phyloP scores from a whole-genome alignment of 2,329 filamentous ascomycete genomes.

The Ophiostoma quercus region DNA sequence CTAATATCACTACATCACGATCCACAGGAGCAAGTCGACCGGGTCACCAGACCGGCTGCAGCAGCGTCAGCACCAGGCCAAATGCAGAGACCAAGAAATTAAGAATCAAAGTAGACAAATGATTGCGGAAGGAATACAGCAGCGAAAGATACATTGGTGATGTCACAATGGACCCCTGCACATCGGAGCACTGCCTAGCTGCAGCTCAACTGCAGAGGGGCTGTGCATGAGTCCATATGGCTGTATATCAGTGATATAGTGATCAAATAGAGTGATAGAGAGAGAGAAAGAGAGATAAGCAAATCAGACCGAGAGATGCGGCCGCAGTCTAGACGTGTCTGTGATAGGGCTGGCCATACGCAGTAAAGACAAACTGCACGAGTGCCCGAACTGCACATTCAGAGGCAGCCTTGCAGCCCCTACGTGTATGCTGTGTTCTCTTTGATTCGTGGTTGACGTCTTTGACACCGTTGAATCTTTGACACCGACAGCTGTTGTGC shows the following conservation, averaged over 20 bases:
- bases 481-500: background rate
- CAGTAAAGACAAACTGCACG: background rate
- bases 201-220: background rate
- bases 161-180: constrained; percentile 1
- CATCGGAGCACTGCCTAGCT: background rate
- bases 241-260: too few relatives aligned
- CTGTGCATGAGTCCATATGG: background rate
- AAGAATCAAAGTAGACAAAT: background rate
- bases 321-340: background rate
- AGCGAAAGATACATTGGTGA: background rate
- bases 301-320: background rate
- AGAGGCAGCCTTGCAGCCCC: background rate
- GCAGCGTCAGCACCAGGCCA: background rate
- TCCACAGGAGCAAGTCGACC: background rate
- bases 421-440: background rate
- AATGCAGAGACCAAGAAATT: background rate
- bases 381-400: background rate
- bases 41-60: background rate
- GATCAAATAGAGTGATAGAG: too few relatives aligned
- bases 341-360: background rate
- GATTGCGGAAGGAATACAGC: background rate
- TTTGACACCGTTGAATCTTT: too few relatives aligned
- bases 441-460: too few relatives aligned
- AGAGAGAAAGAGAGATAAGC: background rate
- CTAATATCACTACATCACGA: too few relatives aligned